Evolutionary conservation across 1,284 basidiomycete species (phyloP).

Genomic region (Coniferiporia sulphurascens): DNA sequence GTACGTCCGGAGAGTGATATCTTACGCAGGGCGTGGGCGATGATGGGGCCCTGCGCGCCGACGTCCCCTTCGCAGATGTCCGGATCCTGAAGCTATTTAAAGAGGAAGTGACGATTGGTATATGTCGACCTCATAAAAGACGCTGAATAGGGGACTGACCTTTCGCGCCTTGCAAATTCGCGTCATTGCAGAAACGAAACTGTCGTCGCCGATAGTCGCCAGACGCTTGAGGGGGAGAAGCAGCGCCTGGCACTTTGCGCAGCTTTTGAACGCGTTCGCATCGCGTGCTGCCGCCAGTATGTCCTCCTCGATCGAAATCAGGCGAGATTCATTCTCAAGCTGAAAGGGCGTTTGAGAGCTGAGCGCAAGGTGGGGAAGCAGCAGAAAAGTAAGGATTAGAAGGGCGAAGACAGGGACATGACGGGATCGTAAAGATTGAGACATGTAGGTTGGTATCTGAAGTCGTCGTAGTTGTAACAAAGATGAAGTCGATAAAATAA

Average conservation of each 20-base stretch:
- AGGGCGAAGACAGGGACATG: neutral
- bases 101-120: neutral
- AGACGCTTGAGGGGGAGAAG: constrained; percentile 38
- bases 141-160: constrained; percentile 24
- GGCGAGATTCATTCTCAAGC: neutral
- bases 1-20: constrained; percentile 44
- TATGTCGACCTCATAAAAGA: neutral
- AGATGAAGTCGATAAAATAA: neutral
- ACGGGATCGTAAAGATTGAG: neutral
- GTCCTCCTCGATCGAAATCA: constrained; percentile 1
- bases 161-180: constrained; percentile 37
- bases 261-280: constrained; percentile 23
- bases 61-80: constrained; percentile 55
- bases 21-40: constrained; percentile 50
- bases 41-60: constrained; percentile 46
- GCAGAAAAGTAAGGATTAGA: neutral
- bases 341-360: constrained; percentile 6
- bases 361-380: constrained; percentile 6
- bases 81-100: constrained; percentile 30
- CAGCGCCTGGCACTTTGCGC: constrained; percentile 42
- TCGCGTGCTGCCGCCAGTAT: constrained; percentile 9
- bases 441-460: neutral
- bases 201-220: constrained; percentile 38
- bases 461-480: no score
- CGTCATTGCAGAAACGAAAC: constrained; percentile 36